These are phyloP conservation scores for Rhizophora mangle DNA, from an alignment of 345 rosid genomes.

Conservation along the genomic window DNA sequence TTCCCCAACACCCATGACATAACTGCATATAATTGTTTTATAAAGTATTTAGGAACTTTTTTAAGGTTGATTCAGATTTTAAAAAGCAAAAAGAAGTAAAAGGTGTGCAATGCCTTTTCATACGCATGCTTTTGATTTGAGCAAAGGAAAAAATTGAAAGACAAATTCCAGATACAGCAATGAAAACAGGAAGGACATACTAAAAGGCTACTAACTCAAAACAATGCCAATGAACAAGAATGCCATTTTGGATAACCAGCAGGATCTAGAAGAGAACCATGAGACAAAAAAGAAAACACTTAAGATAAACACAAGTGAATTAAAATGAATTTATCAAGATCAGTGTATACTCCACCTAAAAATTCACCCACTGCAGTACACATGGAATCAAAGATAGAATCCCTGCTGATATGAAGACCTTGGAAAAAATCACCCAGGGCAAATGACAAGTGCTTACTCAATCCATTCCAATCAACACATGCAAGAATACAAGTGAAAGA, in stretches of 20 bases:
- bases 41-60: constrained; percentile 1
- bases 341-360: no score
- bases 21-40: constrained; percentile 44
- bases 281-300: no score
- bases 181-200: neutral
- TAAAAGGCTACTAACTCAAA: neutral
- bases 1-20: constrained; percentile 97
- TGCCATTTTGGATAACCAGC: neutral
- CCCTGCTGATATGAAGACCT: no score
- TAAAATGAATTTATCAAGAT: no score
- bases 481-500: neutral
- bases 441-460: no score
- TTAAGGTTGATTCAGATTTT: neutral
- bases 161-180: neutral
- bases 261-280: neutral
- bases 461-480: neutral
- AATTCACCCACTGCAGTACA: no score
- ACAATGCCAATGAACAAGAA: neutral
- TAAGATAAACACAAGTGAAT: no score
- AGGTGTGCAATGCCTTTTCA: neutral
- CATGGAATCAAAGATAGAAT: no score
- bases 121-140: neutral
- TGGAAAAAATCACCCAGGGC: no score
- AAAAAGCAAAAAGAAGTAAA: neutral
- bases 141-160: neutral